These are phyloP conservation scores for Coriaria nepalensis DNA, from an alignment of 306 rosid species.

Conservation along the genomic window DNA sequence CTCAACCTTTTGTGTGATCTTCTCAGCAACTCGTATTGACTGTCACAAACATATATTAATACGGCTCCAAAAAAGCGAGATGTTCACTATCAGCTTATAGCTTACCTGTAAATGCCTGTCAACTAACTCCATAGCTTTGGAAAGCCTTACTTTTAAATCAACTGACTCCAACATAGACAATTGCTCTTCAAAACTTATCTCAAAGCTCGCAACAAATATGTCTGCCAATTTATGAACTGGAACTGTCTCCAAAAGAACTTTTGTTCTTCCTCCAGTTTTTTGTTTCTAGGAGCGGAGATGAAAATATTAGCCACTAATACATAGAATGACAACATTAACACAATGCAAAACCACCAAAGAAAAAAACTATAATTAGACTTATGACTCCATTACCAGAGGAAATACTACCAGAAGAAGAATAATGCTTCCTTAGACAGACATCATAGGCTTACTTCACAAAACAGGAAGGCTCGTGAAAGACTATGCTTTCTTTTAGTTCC, in stretches of 20 bases:
- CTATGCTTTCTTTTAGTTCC: no score
- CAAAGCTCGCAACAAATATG: slow-evolving; percentile 98
- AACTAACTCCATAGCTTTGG: slow-evolving; percentile 92
- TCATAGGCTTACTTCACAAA: no score
- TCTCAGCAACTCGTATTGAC: slow-evolving; percentile 99
- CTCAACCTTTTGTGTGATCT: slow-evolving; percentile 96
- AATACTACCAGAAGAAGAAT: no score
- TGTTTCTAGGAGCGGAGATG: slow-evolving; percentile 55
- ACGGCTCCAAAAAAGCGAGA: slow-evolving; percentile 12
- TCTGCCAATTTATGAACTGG: slow-evolving; percentile 97
- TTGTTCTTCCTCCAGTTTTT: slow-evolving; percentile 91
- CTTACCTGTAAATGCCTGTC: slow-evolving; percentile 94
- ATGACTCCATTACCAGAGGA: no score
- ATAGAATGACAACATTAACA: slow-evolving; percentile 7
- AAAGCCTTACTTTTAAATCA: slow-evolving; percentile 84
- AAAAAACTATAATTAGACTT: not conserved
- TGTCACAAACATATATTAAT: slow-evolving; percentile 29
- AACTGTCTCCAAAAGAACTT: slow-evolving; percentile 91
- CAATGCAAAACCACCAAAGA: slow-evolving; percentile 1
- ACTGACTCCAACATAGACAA: slow-evolving; percentile 86
- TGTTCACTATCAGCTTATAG: slow-evolving; percentile 6
- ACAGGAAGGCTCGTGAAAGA: no score
- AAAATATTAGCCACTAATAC: slow-evolving; percentile 13
- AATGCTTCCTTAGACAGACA: no score
- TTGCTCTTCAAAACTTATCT: slow-evolving; percentile 96